Base-by-base conservation (phyloP, 2,329 filamentous ascomycete species). In the Aspergillus sp. region DNA sequence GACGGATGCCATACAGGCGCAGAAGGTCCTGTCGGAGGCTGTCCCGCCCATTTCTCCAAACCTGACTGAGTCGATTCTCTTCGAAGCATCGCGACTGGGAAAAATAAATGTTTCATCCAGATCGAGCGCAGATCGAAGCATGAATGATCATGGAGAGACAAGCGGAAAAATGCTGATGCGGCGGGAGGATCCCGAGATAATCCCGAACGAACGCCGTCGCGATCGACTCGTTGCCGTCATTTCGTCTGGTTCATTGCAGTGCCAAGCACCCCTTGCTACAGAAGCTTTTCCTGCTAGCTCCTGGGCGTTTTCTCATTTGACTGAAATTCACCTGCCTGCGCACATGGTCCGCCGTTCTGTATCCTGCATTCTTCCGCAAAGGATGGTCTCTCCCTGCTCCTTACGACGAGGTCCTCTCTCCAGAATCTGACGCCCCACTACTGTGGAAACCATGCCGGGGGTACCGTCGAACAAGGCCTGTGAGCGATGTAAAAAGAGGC, bases 401-500 rank as follows among this genome's bases (percentile, higher is more conserved):
- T 22, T 5, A 13, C 40, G 16, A 42, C 40, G 20, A 48, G 17
- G 24, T 19, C 41, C 42, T 48, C 26, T 38, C 44, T 19, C 47
- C 47, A 14, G 43, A 42, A 24, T 43, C 41, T 49, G 47, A 56
- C 45, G 38, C 10, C 41, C 36, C 41, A 40, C 42, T 22, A 36
- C 43, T 22, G 43, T 43, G 45, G 45, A 55, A 38, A 60, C 46
- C 32, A 72, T 72, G 70, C 69, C 70, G 13, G 70, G 70, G 17
- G 70, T 72, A 33, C 70, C 70, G 7, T 72, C 70, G 4, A 72
- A 72, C 52, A 72, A 70, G 52, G 66, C 68, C 26, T 72, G 70
- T 47, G 68, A 72, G 55, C 64, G 69, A 56, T 72, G 70, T 60
- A 72, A 72, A 49, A 72, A 71, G 53, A 62, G 66, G 33, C 70